phyloP scores from a whole-genome alignment of 2,329 filamentous ascomycete genomes.

The Domatiomyces globalis region DNA sequence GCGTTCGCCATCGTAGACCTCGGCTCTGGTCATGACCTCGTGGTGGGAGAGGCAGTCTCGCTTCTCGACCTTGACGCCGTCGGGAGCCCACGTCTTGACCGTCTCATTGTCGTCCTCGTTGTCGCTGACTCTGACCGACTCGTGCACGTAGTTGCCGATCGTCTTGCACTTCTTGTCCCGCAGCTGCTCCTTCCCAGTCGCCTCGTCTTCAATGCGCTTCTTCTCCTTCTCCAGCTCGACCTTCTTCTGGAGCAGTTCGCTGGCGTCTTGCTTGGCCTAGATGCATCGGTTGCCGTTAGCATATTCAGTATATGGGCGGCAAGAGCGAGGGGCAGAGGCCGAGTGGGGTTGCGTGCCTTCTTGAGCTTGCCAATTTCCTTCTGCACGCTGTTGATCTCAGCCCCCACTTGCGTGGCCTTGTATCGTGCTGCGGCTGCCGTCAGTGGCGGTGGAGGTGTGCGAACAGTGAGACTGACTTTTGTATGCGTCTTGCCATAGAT shows the following conservation, averaged over 20 bases:
- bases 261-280: slow-evolving; percentile 72
- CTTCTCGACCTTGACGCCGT: slow-evolving; percentile 60
- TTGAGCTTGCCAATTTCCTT: slow-evolving; percentile 87
- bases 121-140: slow-evolving; percentile 67
- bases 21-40: slow-evolving; percentile 74
- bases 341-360: slow-evolving; percentile 43
- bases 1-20: slow-evolving; percentile 84
- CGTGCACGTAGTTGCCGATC: slow-evolving; percentile 85
- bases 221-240: slow-evolving; percentile 64
- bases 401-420: slow-evolving; percentile 62
- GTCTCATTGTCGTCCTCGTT: slow-evolving; percentile 80
- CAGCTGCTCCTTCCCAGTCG: slow-evolving; percentile 57
- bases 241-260: slow-evolving; percentile 66
- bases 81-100: slow-evolving; percentile 65
- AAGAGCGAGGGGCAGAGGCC: not conserved
- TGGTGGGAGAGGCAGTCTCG: slow-evolving; percentile 75
- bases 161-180: slow-evolving; percentile 67
- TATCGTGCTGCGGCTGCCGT: slow-evolving; percentile 46
- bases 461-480: slow-evolving; percentile 3
- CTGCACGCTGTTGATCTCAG: slow-evolving; percentile 74
- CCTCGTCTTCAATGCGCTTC: slow-evolving; percentile 61
- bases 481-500: slow-evolving; percentile 17
- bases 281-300: not conserved
- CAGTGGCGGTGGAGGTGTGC: slow-evolving; percentile 3
- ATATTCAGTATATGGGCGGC: not conserved